A percentile compares a stretch with the other conserved stretches of the same genome.
phyloP scores from a whole-genome alignment of 768 basidiomycete species.

The Neoboletus subvelutipes region DNA sequence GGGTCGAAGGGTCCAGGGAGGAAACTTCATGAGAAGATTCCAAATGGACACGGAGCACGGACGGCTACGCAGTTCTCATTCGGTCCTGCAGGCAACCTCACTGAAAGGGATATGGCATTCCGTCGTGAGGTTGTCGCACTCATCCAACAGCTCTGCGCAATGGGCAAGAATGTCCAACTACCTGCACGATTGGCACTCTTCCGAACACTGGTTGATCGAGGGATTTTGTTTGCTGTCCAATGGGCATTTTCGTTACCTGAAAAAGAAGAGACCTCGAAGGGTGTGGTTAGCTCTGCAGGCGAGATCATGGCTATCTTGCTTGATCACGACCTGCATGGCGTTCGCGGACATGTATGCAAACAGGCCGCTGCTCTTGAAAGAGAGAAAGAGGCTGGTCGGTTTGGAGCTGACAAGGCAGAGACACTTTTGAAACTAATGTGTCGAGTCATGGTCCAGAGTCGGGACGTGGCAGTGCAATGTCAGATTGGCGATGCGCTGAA shows the following conservation, averaged over 20 bases:
- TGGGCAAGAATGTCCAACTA: slow-evolving; percentile 97
- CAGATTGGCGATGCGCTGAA: slow-evolving; percentile 88
- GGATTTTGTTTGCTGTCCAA: slow-evolving; percentile 86
- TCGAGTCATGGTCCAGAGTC: slow-evolving; percentile 72
- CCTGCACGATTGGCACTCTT: slow-evolving; percentile 84
- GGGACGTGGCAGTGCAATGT: slow-evolving; percentile 84
- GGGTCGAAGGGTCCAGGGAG: slow-evolving; percentile 32
- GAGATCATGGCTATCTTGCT: slow-evolving; percentile 83
- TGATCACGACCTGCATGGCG: slow-evolving; percentile 89
- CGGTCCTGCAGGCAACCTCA: slow-evolving; percentile 53
- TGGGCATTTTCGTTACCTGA: slow-evolving; percentile 83
- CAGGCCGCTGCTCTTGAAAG: slow-evolving; percentile 73
- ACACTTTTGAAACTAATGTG: slow-evolving; percentile 78
- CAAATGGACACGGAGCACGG: slow-evolving; percentile 27
- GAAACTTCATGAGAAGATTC: slow-evolving; percentile 42
- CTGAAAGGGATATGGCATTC: slow-evolving; percentile 53
- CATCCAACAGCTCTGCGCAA: slow-evolving; percentile 87
- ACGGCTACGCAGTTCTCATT: slow-evolving; percentile 46
- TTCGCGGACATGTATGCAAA: slow-evolving; percentile 80
- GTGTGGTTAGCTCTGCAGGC: slow-evolving; percentile 78
- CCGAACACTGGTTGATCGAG: slow-evolving; percentile 82
- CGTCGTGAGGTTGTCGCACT: slow-evolving; percentile 82
- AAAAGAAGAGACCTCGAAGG: slow-evolving; percentile 44
- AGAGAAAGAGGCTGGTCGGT: slow-evolving; percentile 56
- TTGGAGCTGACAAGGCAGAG: slow-evolving; percentile 61